phyloP scores from a whole-genome alignment of 1,139 yeast species.

The Candida sanyaensis region DNA sequence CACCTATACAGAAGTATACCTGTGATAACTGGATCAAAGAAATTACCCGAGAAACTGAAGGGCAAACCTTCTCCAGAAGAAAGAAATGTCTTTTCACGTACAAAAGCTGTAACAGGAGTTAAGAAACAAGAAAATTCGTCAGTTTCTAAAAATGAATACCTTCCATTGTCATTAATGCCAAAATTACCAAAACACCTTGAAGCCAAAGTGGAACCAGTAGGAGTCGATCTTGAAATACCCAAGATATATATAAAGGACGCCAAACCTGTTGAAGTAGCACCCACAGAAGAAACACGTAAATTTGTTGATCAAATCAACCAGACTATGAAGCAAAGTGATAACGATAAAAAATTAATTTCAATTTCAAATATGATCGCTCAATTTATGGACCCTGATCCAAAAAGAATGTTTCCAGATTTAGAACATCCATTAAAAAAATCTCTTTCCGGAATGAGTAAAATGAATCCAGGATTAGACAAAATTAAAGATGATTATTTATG shows the following conservation, averaged over 20 bases:
- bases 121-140: slow-evolving; percentile 1
- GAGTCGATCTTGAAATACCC: slow-evolving; percentile 34
- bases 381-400: slow-evolving; percentile 19
- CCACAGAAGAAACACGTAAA: slow-evolving; percentile 2
- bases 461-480: slow-evolving; percentile 37
- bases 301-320: slow-evolving; percentile 7
- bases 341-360: slow-evolving; percentile 6
- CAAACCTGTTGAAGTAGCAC: slow-evolving; percentile 1
- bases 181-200: slow-evolving; percentile 8
- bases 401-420: slow-evolving; percentile 20
- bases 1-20: not conserved
- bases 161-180: slow-evolving; percentile 11
- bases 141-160: slow-evolving; percentile 1
- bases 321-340: slow-evolving; percentile 1
- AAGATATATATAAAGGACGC: slow-evolving; percentile 25
- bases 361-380: slow-evolving; percentile 8
- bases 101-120: not conserved
- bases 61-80: not conserved
- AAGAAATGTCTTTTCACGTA: not conserved
- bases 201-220: slow-evolving; percentile 5
- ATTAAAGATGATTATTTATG: slow-evolving; percentile 46
- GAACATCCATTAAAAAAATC: slow-evolving; percentile 44
- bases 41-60: not conserved
- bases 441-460: slow-evolving; percentile 41
- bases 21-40: not conserved